phyloP scores from a whole-genome alignment of 768 basidiomycete species.

The Trametes cingulata region DNA sequence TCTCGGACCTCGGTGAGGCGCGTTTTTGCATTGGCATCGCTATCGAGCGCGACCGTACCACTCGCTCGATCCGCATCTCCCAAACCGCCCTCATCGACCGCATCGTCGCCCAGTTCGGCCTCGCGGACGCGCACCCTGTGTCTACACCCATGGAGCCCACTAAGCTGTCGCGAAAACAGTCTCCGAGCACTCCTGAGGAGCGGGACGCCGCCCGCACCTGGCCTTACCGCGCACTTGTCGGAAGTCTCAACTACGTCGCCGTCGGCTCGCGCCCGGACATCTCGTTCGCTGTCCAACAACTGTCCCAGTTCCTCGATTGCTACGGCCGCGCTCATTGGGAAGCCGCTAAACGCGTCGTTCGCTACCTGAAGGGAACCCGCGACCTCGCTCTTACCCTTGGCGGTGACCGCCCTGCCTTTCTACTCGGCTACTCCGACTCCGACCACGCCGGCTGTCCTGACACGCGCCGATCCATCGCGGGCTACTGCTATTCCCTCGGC shows the following conservation, averaged over 20 bases:
- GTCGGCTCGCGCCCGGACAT: slow-evolving; percentile 20
- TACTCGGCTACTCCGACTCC: slow-evolving; percentile 26
- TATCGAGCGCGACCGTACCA: slow-evolving; percentile 30
- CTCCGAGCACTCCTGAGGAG: not conserved
- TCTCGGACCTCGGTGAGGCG: slow-evolving; percentile 37
- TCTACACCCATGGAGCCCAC: slow-evolving; percentile 22
- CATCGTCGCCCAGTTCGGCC: slow-evolving; percentile 16
- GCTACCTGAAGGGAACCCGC: slow-evolving; percentile 26
- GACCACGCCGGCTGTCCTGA: slow-evolving; percentile 29
- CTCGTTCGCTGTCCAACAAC: slow-evolving; percentile 22
- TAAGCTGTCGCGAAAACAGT: not conserved
- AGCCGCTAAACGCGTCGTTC: slow-evolving; percentile 27
- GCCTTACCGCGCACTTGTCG: slow-evolving; percentile 33
- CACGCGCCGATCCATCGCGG: slow-evolving; percentile 28
- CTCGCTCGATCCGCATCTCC: slow-evolving; percentile 20
- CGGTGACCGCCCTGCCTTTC: slow-evolving; percentile 1
- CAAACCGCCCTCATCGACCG: slow-evolving; percentile 23
- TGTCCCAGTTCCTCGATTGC: slow-evolving; percentile 20
- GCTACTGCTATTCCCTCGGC: slow-evolving; percentile 29
- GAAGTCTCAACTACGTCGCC: slow-evolving; percentile 31
- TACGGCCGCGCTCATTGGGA: slow-evolving; percentile 24
- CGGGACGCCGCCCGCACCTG: slow-evolving; percentile 4
- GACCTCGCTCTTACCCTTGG: slow-evolving; percentile 15
- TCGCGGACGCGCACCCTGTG: slow-evolving; percentile 11
- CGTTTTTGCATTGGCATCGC: slow-evolving; percentile 39